Percentiles rank a stretch among this genome's conserved stretches.
Conservation (phyloP, 257 asterid species). For the Solanum piurae region DNA sequence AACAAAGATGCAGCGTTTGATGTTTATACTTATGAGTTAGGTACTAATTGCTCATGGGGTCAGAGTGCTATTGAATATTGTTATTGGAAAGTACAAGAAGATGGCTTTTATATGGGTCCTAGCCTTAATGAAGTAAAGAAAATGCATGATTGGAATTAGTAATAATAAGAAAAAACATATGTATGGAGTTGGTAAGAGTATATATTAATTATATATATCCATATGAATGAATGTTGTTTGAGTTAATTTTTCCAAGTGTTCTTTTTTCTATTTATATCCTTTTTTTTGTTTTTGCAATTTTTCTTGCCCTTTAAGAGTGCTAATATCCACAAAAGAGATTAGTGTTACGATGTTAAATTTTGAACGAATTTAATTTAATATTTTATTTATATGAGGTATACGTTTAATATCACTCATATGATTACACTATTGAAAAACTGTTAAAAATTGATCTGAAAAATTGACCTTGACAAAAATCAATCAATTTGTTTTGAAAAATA, state of each 20-base stretch:
- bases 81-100: background rate
- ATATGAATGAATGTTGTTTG: background rate
- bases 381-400: background rate
- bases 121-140: background rate
- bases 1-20: background rate
- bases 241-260: background rate
- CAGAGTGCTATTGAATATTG: background rate
- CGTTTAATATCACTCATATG: background rate
- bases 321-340: background rate
- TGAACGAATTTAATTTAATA: background rate
- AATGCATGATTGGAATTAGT: background rate
- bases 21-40: background rate
- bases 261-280: background rate
- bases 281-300: no score
- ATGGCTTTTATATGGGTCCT: background rate
- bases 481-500: background rate
- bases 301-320: background rate
- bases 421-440: background rate
- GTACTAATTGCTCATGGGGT: background rate
- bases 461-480: background rate
- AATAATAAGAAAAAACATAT: background rate
- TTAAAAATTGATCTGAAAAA: no score
- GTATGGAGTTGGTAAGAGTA: background rate
- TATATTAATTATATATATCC: background rate
- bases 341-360: background rate